phyloP scores from a whole-genome alignment of 352 stramenopile genomes.

The Halophytophthora batemanensis region DNA sequence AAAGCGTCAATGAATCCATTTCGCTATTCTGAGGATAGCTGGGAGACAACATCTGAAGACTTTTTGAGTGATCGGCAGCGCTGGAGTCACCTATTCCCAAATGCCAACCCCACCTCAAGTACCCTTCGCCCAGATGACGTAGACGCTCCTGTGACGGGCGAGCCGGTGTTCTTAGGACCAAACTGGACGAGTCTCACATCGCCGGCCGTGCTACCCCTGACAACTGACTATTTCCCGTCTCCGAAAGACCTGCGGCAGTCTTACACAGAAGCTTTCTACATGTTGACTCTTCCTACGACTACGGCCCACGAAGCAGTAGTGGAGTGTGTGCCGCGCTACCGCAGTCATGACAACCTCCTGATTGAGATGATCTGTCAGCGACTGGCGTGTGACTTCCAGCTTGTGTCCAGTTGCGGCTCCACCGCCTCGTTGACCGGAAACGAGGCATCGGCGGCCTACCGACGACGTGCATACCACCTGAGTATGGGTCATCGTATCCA shows the following conservation, averaged over 20 bases:
- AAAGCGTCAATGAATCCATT: conserved; percentile 43
- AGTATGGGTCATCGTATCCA: conserved; percentile 84
- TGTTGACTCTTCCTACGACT: conserved; percentile 56
- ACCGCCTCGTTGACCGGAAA: conserved; percentile 25
- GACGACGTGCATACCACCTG: conserved; percentile 50
- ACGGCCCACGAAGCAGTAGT: conserved; percentile 22
- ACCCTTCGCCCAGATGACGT: conserved; percentile 7
- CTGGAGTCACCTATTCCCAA: conserved; percentile 96
- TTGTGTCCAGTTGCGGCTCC: conserved; percentile 47
- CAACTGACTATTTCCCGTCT: conserved; percentile 86
- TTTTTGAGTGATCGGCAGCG: conserved; percentile 87
- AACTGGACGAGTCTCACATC: conserved; percentile 96
- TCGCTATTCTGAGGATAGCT: conserved; percentile 34
- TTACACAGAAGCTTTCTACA: conserved; percentile 85
- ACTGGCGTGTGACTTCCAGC: conserved; percentile 72
- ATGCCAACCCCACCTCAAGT: conserved; percentile 17
- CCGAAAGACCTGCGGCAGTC: conserved; percentile 55
- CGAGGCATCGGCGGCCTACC: conserved; percentile 15
- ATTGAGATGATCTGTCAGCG: conserved; percentile 84
- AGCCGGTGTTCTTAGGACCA: conserved; percentile 73
- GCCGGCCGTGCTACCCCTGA: conserved; percentile 92
- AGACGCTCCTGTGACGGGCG: conserved; percentile 10
- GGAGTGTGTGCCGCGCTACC: conserved; percentile 55
- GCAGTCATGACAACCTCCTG: conserved; percentile 62
- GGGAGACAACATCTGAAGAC: conserved; percentile 26